Conservation (phyloP, 352 stramenopile genomes). For the Phytophthora sp. region DNA sequence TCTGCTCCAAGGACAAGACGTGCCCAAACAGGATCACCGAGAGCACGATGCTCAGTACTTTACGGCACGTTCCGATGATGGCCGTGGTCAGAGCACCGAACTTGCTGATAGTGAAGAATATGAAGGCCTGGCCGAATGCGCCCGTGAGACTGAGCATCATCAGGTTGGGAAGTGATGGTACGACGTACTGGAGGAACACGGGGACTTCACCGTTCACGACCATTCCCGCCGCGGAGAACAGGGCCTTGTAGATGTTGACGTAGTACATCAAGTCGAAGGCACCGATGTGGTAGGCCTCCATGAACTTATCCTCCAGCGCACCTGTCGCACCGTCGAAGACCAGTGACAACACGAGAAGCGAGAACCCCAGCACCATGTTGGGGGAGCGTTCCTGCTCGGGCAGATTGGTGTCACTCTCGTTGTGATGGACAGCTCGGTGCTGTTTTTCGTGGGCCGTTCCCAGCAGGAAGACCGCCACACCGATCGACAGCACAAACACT, state of each 20-base stretch:
- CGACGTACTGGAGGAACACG: constrained; percentile 63
- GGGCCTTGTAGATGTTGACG: constrained; percentile 87
- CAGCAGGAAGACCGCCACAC: constrained; percentile 79
- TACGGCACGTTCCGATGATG: constrained; percentile 87
- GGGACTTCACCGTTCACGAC: constrained; percentile 74
- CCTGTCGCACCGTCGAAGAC: constrained; percentile 83
- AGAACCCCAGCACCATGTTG: constrained; percentile 73
- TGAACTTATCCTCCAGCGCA: constrained; percentile 83
- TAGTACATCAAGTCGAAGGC: constrained; percentile 89
- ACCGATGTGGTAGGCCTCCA: constrained; percentile 82
- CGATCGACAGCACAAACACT: constrained; percentile 71
- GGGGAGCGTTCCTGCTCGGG: constrained; percentile 58
- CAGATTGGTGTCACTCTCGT: constrained; percentile 51
- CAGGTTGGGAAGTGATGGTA: constrained; percentile 66
- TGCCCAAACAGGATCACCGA: constrained; percentile 87
- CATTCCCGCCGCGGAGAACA: constrained; percentile 74
- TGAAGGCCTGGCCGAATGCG: constrained; percentile 81
- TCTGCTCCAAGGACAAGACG: constrained; percentile 72
- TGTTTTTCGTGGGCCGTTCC: constrained; percentile 79
- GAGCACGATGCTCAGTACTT: constrained; percentile 86
- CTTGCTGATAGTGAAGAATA: constrained; percentile 90
- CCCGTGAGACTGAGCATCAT: constrained; percentile 79
- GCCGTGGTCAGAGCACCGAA: constrained; percentile 86
- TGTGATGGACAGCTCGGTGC: constrained; percentile 44
- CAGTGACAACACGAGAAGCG: constrained; percentile 72